A percentile compares a stretch with the other conserved stretches of the same genome.
Conservation (phyloP, 345 rosid genomes). For the Aquilaria sinensis region DNA sequence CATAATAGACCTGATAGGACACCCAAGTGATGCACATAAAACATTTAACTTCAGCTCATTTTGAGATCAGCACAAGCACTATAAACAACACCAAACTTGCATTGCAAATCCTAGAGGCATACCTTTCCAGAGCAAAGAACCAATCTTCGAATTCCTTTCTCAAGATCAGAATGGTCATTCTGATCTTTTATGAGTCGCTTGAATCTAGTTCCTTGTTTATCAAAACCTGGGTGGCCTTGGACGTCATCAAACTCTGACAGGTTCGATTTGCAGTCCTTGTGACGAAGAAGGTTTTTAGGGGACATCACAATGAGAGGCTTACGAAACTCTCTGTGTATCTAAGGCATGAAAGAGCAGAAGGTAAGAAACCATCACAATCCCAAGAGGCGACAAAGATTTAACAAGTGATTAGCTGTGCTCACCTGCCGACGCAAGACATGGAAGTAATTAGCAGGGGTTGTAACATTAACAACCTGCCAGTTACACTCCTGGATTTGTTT, state of each 20-base stretch:
- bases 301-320: slow-evolving; percentile 86
- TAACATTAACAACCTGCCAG: slow-evolving; percentile 86
- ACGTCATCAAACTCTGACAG: slow-evolving; percentile 93
- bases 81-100: no score
- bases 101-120: background rate
- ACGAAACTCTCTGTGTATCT: slow-evolving; percentile 88
- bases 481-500: slow-evolving; percentile 84
- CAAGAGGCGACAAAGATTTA: background rate
- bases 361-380: slow-evolving; percentile 3
- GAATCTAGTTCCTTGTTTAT: slow-evolving; percentile 94
- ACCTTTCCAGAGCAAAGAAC: slow-evolving; percentile 97
- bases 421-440: slow-evolving; percentile 85
- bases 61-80: no score
- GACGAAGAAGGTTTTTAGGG: slow-evolving; percentile 91
- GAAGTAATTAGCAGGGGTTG: slow-evolving; percentile 87
- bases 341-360: slow-evolving; percentile 13
- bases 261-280: slow-evolving; percentile 89
- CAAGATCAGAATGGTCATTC: slow-evolving; percentile 71
- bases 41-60: no score
- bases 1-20: slow-evolving; percentile 41
- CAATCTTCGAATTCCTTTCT: slow-evolving; percentile 78
- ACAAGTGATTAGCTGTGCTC: slow-evolving; percentile 15
- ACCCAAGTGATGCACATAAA: no score
- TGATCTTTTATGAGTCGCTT: slow-evolving; percentile 90
- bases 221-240: slow-evolving; percentile 92